A percentile compares a stretch with the other conserved stretches of the same genome.
Evolutionary conservation across 257 asterid species (phyloP).

Genomic region (Solanum chmielewskii): DNA sequence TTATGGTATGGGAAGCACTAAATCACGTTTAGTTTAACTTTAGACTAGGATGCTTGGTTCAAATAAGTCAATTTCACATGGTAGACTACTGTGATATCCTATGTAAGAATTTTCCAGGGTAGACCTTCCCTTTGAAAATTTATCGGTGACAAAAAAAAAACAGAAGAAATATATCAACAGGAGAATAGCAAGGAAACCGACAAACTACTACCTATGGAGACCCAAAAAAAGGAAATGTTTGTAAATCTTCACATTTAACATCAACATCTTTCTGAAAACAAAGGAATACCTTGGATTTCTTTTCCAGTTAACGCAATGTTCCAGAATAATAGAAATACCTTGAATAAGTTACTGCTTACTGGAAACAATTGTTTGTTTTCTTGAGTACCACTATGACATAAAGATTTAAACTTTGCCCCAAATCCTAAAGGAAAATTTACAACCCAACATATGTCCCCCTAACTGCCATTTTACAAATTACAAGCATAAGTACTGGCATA

Average conservation of each 20-base stretch:
- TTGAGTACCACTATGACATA: neutral
- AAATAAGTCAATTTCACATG: neutral
- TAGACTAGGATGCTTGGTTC: neutral
- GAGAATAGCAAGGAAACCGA: neutral
- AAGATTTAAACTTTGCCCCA: neutral
- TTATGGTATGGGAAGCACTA: neutral
- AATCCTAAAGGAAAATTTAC: neutral
- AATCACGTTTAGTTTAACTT: neutral
- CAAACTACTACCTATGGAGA: neutral
- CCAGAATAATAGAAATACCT: neutral
- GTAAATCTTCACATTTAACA: neutral
- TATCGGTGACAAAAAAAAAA: neutral
- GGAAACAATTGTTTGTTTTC: neutral
- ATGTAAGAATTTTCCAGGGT: neutral
- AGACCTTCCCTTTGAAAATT: neutral
- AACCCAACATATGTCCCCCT: neutral
- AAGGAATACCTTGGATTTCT: neutral
- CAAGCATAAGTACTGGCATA: neutral
- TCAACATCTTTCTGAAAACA: neutral
- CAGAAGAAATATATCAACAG: neutral
- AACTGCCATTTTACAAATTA: neutral
- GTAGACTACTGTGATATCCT: neutral
- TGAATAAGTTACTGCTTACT: neutral
- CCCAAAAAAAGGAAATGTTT: neutral
- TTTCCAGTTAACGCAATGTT: neutral